Evolutionary conservation across 2,329 filamentous ascomycete genomes (phyloP).

Genomic region (Hymenoscyphus fructigenus): DNA sequence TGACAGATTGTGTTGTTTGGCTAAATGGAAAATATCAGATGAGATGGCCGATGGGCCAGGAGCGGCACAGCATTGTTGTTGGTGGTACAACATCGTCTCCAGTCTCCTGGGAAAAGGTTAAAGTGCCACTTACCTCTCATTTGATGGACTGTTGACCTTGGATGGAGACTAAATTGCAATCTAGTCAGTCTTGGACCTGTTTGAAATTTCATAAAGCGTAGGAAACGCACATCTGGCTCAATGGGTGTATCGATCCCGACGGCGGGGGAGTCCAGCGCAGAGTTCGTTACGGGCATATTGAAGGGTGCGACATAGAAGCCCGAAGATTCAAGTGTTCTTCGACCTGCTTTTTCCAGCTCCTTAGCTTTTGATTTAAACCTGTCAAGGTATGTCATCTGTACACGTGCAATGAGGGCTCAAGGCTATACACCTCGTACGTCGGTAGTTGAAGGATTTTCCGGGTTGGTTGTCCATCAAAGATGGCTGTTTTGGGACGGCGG

Average conservation of each 20-base stretch:
- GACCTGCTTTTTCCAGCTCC: neutral
- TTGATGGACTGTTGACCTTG: conserved; percentile 17
- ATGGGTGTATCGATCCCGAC: conserved; percentile 22
- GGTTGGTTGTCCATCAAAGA: neutral
- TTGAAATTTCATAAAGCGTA: neutral
- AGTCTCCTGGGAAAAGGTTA: conserved; percentile 12
- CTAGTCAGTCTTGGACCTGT: neutral
- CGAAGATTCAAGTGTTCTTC: neutral
- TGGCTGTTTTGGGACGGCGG: conserved; percentile 1
- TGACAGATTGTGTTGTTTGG: conserved; percentile 16
- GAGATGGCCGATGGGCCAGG: conserved; percentile 9
- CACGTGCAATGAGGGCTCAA: neutral
- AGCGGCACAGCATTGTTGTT: conserved; percentile 16
- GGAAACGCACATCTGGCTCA: conserved; percentile 27
- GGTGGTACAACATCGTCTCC: conserved; percentile 25
- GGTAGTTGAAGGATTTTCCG: neutral
- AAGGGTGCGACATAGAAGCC: neutral
- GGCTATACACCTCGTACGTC: neutral
- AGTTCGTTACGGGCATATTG: neutral
- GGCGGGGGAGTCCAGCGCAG: conserved; percentile 12
- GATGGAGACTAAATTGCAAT: conserved; percentile 15
- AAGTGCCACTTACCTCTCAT: conserved; percentile 22
- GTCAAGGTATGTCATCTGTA: neutral
- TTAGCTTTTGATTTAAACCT: neutral
- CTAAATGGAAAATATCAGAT: neutral